phyloP scores from a whole-genome alignment of 371 early-diverging fungal species.

The Lichtheimia hyalospora region DNA sequence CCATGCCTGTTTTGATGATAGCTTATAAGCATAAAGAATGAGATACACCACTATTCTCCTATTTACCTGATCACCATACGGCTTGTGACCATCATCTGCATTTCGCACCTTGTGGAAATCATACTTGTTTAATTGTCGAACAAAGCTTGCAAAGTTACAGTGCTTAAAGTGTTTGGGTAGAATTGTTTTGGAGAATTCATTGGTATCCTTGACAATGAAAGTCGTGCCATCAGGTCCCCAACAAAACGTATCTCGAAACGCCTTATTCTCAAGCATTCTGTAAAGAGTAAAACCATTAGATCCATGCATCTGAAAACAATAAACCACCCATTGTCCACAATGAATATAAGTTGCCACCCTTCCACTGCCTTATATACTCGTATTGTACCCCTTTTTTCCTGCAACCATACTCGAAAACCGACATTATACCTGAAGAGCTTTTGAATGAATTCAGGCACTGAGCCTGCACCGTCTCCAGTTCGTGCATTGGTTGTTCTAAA shows the following conservation, averaged over 20 bases:
- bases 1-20: constrained; percentile 54
- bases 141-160: constrained; percentile 92
- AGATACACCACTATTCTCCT: not conserved
- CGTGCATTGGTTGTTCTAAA: constrained; percentile 6
- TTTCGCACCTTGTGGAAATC: constrained; percentile 88
- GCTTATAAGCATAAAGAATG: not conserved
- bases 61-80: constrained; percentile 56
- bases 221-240: constrained; percentile 82
- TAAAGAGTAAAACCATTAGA: not conserved
- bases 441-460: constrained; percentile 21
- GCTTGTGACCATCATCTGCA: constrained; percentile 52
- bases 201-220: constrained; percentile 83
- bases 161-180: constrained; percentile 90
- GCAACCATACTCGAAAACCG: not conserved
- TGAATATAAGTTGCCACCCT: no score
- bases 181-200: constrained; percentile 70
- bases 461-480: constrained; percentile 11
- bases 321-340: no score
- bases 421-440: constrained; percentile 15
- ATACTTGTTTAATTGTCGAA: constrained; percentile 96
- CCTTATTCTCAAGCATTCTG: constrained; percentile 71
- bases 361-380: no score
- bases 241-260: constrained; percentile 57
- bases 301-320: no score
- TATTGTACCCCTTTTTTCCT: no score